Conservation (phyloP, 106 monocot species). For the Dioscorea zingiberensis region DNA sequence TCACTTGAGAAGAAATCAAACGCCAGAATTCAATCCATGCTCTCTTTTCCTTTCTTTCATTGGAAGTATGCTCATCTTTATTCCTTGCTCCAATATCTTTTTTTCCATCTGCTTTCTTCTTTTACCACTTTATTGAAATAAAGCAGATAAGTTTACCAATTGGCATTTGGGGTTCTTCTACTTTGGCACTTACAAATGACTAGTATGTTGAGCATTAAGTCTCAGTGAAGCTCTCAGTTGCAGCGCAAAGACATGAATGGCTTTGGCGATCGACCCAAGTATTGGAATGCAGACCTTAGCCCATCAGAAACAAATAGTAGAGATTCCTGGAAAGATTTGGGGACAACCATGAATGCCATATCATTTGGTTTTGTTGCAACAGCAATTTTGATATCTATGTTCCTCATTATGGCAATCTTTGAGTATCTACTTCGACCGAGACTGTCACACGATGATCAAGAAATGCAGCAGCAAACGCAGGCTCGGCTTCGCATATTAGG, state of each 20-base stretch:
- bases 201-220: no score
- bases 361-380: conserved; percentile 91
- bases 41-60: no score
- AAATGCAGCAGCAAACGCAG: conserved; percentile 12
- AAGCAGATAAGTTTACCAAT: background rate
- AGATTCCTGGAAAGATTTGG: conserved; percentile 46
- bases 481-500: conserved; percentile 16
- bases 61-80: background rate
- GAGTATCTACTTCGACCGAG: conserved; percentile 65
- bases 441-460: conserved; percentile 7
- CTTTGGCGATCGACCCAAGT: conserved; percentile 32
- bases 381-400: conserved; percentile 78
- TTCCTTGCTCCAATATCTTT: background rate
- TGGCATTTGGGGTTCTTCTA: background rate
- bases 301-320: conserved; percentile 29
- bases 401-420: conserved; percentile 92
- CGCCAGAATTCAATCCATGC: no score
- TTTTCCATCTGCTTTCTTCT: background rate
- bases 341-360: conserved; percentile 75
- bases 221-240: background rate
- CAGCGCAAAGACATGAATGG: conserved; percentile 43
- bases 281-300: conserved; percentile 35
- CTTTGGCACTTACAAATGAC: no score
- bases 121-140: background rate
- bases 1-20: no score